Conservation (phyloP, 345 rosid genomes). For the Zanthoxylum bungeanum region DNA sequence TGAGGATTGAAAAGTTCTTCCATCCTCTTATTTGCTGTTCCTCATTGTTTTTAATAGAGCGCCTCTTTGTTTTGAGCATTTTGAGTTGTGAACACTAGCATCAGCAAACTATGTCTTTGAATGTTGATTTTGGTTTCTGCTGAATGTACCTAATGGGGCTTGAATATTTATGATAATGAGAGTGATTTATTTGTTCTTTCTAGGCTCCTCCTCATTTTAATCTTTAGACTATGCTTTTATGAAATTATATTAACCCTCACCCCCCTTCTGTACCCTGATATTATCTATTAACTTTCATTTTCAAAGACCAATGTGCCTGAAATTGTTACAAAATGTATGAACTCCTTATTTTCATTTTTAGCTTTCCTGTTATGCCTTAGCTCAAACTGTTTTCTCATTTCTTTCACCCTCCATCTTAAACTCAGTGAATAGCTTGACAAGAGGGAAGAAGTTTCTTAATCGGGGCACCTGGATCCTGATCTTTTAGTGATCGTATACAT, state of each 20-base stretch:
- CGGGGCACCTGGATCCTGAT: conserved; percentile 25
- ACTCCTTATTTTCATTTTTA: neutral
- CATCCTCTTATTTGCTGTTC: neutral
- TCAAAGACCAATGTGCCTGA: conserved; percentile 4
- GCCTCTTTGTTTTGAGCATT: neutral
- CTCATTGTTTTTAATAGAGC: neutral
- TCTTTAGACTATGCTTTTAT: neutral
- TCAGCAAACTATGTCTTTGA: neutral
- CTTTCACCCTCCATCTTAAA: conserved; percentile 21
- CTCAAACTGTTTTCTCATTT: conserved; percentile 11
- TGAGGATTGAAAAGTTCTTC: neutral
- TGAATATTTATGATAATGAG: neutral
- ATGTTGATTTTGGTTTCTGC: neutral
- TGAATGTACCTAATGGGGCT: neutral
- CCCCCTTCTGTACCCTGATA: neutral
- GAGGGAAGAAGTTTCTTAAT: conserved; percentile 23
- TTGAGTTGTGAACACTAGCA: neutral
- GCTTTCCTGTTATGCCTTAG: neutral
- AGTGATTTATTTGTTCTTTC: neutral
- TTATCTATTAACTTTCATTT: no score
- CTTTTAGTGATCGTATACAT: conserved; percentile 11
- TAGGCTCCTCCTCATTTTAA: neutral
- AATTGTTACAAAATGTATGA: neutral
- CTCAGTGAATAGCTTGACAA: conserved; percentile 32
- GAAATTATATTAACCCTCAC: neutral